Evolutionary conservation across 176 grass and related monocot genomes (phyloP), one percentile per base, ranked within the genome.

Genomic region (Areca catechu): DNA sequence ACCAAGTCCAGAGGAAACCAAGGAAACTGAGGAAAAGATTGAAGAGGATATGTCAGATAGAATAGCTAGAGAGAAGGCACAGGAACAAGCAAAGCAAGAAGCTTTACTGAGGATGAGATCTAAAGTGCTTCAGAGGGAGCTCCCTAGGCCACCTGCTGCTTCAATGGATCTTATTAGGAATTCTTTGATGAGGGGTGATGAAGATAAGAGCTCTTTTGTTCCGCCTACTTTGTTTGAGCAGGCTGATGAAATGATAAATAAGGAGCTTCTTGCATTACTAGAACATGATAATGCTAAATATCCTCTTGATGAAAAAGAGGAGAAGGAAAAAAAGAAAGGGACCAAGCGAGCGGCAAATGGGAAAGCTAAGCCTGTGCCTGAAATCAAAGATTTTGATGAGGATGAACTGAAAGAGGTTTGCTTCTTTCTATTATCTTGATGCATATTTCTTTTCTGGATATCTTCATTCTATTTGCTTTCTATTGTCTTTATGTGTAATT

Each of bases 221-320:
- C 91, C 91, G 22, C 91, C 83, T 66, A 96, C 86, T 56, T 71
- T 76, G 56, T 79, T 90, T 64, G 91, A 96, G 62, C 83, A 96
- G 66, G 83, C 86, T 61, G 91, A 90, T 63, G 86, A 87, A 53
- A 57, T 96, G 76, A 82, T 96, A 61, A 86, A 68, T 20, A 74
- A 60, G 75, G 91, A 96, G 58, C 66, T 96, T 56, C 56, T 87
- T 80, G 70, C 63, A 61, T 73, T 96, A 27, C 70, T 96, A 19
- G 80, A 87, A 74, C 79, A 90, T 20, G 86, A 96, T 64, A 96
- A 90, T 79, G 86, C 83, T 22, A 90, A 89, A 67, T 96, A 96
- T 71, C 91, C 91, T 24, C 48, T 90, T 56, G 80, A 90, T 58
- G 83, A 74, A 58, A 86, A 78, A 63, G 19, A 53, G 73, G 76